Percentiles rank a stretch among this genome's conserved stretches.
phyloP scores from a whole-genome alignment of 164 flowering plant genomes.

The Saururus chinensis region DNA sequence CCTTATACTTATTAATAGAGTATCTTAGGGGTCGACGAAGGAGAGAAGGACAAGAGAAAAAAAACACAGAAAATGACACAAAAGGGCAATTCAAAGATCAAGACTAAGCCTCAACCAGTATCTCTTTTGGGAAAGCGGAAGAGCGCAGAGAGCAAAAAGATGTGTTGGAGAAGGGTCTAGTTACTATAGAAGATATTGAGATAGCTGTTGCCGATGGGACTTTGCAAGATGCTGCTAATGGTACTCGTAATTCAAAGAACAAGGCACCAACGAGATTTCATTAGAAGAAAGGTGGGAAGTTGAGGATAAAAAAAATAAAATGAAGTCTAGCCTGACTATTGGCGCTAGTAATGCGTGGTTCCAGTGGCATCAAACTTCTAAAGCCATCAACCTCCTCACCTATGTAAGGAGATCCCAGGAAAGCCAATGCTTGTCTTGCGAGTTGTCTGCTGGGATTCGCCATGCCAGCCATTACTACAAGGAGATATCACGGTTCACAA shows the following conservation, averaged over 20 bases:
- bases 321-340: background rate
- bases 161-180: conserved; percentile 46
- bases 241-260: conserved; percentile 12
- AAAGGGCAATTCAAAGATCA: conserved; percentile 61
- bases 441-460: too few species aligned
- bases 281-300: conserved; percentile 20
- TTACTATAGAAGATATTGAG: conserved; percentile 65
- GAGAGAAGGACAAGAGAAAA: too few species aligned
- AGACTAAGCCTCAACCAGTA: conserved; percentile 31
- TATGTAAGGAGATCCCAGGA: too few species aligned
- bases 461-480: too few species aligned
- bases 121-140: conserved; percentile 83
- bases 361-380: background rate
- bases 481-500: too few species aligned
- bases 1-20: too few species aligned
- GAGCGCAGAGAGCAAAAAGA: conserved; percentile 86
- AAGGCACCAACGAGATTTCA: conserved; percentile 11
- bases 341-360: background rate
- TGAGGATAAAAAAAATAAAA: conserved; percentile 19
- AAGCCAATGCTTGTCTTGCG: too few species aligned
- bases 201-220: conserved; percentile 61
- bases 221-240: conserved; percentile 8
- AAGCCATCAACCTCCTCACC: too few species aligned
- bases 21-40: too few species aligned
- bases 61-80: conserved; percentile 30